Base-by-base conservation (phyloP, 2,329 filamentous ascomycete genomes). In the Periglandula ipomoeae region DNA sequence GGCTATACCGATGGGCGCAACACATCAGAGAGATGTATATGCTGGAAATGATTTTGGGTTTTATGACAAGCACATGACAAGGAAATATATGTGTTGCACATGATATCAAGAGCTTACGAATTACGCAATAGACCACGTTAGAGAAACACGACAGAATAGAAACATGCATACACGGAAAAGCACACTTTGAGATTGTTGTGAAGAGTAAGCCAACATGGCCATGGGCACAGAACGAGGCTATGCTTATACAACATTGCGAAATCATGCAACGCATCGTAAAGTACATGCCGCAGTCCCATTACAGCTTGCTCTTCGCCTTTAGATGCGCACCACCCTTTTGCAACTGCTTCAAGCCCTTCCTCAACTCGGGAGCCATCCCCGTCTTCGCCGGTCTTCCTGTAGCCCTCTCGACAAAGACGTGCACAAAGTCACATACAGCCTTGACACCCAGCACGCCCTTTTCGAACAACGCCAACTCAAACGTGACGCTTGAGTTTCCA, bases 381-480 rank as follows among this genome's bases (percentile, higher is more conserved):
- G 73, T 69, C 24, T 70, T 65, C 22, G 73, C 76, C n/a, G 88
- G 87, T 52, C 82, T 78, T 55, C 84, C 81, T 15, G 79, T 85
- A 34, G 75, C 74, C 46, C 87, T 76, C 51, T 90, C 81, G n/a
- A 94, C 86, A 69, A 91, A 95, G 10, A 95, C 88, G 63, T 95
- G 90, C 13, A 89, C 77, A 61, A 93, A 89, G 57, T 86, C 85
- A 1, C 89, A 89, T 1, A 95, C 89, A 10, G 89, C 88, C 61
- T 85, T 88, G 9, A 93, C 87, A 19, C 77, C 71, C 1, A 87
- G 81, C 2, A 82, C 70, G 0, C 84, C 87, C 51, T 79, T 75
- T 61, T 88, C 83, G 59, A 96, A 97, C 1, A 97, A 75, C 0
- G 82, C 93, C 50, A 95, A 80, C 62, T 97, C 91, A 61, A 95